These are phyloP conservation scores for Powellomyces hirtus DNA, from an alignment of 192 early-diverging fungal genomes.

Conservation along the genomic window DNA sequence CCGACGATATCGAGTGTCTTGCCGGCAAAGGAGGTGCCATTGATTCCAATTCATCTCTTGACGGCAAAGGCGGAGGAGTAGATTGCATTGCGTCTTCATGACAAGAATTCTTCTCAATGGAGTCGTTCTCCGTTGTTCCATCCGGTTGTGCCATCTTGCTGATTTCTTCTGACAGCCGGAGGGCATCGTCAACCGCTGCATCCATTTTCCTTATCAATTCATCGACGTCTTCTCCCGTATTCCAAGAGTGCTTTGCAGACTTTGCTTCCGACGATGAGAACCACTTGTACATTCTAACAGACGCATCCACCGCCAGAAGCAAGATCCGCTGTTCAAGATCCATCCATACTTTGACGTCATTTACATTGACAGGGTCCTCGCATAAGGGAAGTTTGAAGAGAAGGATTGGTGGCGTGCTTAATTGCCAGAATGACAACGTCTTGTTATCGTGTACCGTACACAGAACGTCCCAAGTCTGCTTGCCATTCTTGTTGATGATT, in stretches of 20 bases:
- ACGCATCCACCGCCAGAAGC: neutral
- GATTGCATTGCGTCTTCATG: too few species aligned
- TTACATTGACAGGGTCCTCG: neutral
- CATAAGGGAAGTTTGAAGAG: conserved; percentile 2
- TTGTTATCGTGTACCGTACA: neutral
- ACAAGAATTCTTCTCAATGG: too few species aligned
- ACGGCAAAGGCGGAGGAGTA: too few species aligned
- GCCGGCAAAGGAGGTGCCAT: neutral
- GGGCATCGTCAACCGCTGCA: conserved; percentile 17
- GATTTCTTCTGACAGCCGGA: neutral
- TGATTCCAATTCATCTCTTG: too few species aligned
- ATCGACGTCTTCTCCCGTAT: conserved; percentile 11
- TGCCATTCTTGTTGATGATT: conserved; percentile 15
- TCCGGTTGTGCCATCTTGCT: neutral
- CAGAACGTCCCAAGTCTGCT: conserved; percentile 22
- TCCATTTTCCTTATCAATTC: conserved; percentile 19
- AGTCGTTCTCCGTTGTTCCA: too few species aligned
- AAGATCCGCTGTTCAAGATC: conserved; percentile 14
- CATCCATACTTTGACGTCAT: neutral
- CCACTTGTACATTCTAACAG: neutral
- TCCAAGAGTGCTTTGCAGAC: neutral
- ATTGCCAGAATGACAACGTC: conserved; percentile 16
- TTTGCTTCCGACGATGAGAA: conserved; percentile 5
- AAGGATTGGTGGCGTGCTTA: neutral
- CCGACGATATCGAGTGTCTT: too few species aligned